Percentiles rank a stretch among this genome's conserved stretches.
These are phyloP conservation scores for Glycine tomentella DNA, from an alignment of 306 rosid species.

Conservation along the genomic window DNA sequence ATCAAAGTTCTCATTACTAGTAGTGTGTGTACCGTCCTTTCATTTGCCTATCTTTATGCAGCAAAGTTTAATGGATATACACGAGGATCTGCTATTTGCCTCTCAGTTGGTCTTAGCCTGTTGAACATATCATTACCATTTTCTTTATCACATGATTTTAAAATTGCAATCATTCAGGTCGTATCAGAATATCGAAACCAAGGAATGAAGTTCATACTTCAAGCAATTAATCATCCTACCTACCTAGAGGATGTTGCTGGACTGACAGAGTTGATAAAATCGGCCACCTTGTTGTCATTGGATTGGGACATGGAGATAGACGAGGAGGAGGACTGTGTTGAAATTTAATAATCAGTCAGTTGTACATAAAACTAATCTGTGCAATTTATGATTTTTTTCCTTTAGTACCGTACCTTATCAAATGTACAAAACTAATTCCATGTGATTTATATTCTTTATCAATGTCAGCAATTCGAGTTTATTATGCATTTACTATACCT, in stretches of 20 bases:
- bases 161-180: slow-evolving; percentile 61
- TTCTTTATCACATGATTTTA: background rate
- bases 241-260: slow-evolving; percentile 95
- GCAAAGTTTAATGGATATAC: no score
- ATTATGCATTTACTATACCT: background rate
- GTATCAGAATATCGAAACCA: slow-evolving; percentile 77
- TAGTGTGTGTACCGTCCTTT: no score
- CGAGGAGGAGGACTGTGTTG: slow-evolving; percentile 66
- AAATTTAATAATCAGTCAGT: slow-evolving; percentile 55
- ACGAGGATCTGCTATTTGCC: no score
- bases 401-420: slow-evolving; percentile 28
- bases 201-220: slow-evolving; percentile 78
- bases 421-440: slow-evolving; percentile 52
- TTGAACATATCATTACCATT: no score
- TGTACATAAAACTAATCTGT: slow-evolving; percentile 48
- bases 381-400: slow-evolving; percentile 15
- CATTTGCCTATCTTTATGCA: no score
- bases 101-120: no score
- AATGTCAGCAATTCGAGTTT: background rate
- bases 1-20: no score
- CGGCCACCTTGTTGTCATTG: slow-evolving; percentile 67
- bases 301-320: slow-evolving; percentile 77
- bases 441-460: slow-evolving; percentile 15
- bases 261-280: slow-evolving; percentile 91
- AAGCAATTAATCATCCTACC: slow-evolving; percentile 93